Percentiles rank a stretch among this genome's conserved stretches.
Conservation (phyloP, 2,329 filamentous ascomycete species). For the Leptoxyphium fumago region DNA sequence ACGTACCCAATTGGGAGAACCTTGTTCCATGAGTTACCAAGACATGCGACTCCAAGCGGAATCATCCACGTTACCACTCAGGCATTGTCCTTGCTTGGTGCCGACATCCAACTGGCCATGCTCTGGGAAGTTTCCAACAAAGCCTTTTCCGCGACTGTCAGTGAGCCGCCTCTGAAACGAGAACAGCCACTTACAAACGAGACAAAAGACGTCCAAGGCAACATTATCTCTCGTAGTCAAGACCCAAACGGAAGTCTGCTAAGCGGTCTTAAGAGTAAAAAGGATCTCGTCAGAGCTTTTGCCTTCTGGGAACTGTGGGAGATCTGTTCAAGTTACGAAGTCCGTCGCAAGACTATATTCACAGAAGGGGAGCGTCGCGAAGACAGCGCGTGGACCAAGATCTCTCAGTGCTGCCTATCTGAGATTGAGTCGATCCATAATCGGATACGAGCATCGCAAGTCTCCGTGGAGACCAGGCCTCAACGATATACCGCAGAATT, state of each 20-base stretch:
- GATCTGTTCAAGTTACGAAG: conserved; percentile 59
- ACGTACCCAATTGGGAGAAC: conserved; percentile 55
- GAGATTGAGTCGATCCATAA: conserved; percentile 52
- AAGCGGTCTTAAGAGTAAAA: conserved; percentile 71
- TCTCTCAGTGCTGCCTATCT: conserved; percentile 54
- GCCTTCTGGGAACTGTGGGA: conserved; percentile 82
- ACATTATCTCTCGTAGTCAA: conserved; percentile 12
- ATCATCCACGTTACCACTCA: conserved; percentile 20
- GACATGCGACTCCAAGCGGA: conserved; percentile 46
- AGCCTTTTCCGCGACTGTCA: conserved; percentile 67
- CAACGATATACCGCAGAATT: conserved; percentile 8
- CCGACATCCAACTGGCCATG: conserved; percentile 52
- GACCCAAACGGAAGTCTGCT: conserved; percentile 85
- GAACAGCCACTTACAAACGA: conserved; percentile 70
- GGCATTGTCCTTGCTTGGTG: conserved; percentile 25
- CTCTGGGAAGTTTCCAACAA: conserved; percentile 67
- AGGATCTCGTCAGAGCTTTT: conserved; percentile 63
- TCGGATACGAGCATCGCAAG: conserved; percentile 35
- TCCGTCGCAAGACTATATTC: conserved; percentile 69
- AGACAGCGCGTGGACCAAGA: conserved; percentile 68
- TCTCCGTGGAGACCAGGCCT: conserved; percentile 27
- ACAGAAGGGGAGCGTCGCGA: conserved; percentile 70
- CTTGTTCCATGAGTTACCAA: conserved; percentile 57
- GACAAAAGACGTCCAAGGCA: conserved; percentile 40
- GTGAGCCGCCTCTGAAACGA: conserved; percentile 69